These are phyloP conservation scores for Saraca asoca DNA, from an alignment of 331 rosid genomes.

Conservation along the genomic window DNA sequence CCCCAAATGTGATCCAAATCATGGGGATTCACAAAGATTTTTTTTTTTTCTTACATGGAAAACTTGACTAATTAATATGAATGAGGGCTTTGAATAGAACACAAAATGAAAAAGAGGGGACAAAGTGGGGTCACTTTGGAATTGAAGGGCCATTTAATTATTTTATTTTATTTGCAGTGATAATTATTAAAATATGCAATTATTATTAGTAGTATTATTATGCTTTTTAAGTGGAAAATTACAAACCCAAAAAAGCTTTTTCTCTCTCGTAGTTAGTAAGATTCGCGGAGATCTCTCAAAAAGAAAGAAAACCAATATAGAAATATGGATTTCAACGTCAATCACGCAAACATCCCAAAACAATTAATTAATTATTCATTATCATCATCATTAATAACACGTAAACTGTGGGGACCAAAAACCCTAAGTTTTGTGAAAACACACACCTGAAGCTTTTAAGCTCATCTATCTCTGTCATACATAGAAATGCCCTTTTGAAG, in stretches of 20 bases:
- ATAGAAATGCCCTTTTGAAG: too few species aligned
- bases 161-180: background rate
- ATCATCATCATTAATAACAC: constrained; percentile 46
- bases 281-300: constrained; percentile 81
- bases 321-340: constrained; percentile 78
- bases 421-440: constrained; percentile 23
- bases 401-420: constrained; percentile 47
- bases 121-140: constrained; percentile 85
- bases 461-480: constrained; percentile 3
- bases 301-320: constrained; percentile 49
- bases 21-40: constrained; percentile 38
- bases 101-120: constrained; percentile 51
- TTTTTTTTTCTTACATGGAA: constrained; percentile 36
- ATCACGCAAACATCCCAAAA: constrained; percentile 92
- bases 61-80: constrained; percentile 44
- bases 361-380: constrained; percentile 39
- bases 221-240: constrained; percentile 68
- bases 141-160: constrained; percentile 30
- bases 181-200: constrained; percentile 21
- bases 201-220: constrained; percentile 39
- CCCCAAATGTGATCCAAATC: constrained; percentile 41
- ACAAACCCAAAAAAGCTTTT: constrained; percentile 42
- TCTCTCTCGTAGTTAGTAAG: constrained; percentile 79
- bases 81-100: constrained; percentile 39
- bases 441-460: constrained; percentile 47